These are phyloP conservation scores for Thalia dealbata DNA, from an alignment of 176 grass and related monocot species.

Conservation along the genomic window DNA sequence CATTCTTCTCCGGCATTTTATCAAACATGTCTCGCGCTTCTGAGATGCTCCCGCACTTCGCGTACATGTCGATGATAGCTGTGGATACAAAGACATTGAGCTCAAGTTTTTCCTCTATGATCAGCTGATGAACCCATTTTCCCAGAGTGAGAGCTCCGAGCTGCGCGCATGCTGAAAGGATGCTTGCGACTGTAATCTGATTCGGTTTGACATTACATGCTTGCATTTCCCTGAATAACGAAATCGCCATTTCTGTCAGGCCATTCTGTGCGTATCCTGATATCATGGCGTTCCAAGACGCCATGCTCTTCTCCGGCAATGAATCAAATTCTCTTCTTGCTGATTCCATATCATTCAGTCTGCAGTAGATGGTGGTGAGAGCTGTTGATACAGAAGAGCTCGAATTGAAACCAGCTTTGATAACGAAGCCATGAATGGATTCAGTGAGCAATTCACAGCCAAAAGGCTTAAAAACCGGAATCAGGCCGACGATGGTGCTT, in stretches of 20 bases:
- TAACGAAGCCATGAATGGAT: conserved; percentile 10
- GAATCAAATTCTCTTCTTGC: conserved; percentile 16
- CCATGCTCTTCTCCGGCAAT: conserved; percentile 15
- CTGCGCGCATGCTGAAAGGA: conserved; percentile 22
- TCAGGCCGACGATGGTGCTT: conserved; percentile 20
- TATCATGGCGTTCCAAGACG: conserved; percentile 30
- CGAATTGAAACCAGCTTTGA: conserved; percentile 16
- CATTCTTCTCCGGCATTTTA: conserved; percentile 24
- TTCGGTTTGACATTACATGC: conserved; percentile 6
- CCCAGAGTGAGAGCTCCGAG: conserved; percentile 22
- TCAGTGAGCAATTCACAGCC: conserved; percentile 13
- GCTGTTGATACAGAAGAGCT: conserved; percentile 19
- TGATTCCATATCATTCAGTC: conserved; percentile 17
- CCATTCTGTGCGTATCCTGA: conserved; percentile 25
- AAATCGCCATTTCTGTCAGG: conserved; percentile 21
- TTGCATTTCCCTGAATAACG: conserved; percentile 27
- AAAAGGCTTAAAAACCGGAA: conserved; percentile 20
- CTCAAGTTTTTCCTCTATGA: conserved; percentile 16
- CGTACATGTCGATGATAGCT: conserved; percentile 25
- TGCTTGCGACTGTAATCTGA: conserved; percentile 21
- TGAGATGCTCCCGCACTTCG: conserved; percentile 13
- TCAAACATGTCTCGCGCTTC: conserved; percentile 18
- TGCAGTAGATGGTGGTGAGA: conserved; percentile 19
- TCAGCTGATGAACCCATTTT: conserved; percentile 19
- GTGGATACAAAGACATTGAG: conserved; percentile 23